These are phyloP conservation scores for Cryptococcus sp. DNA, from an alignment of 1,284 basidiomycete genomes.

Conservation along the genomic window DNA sequence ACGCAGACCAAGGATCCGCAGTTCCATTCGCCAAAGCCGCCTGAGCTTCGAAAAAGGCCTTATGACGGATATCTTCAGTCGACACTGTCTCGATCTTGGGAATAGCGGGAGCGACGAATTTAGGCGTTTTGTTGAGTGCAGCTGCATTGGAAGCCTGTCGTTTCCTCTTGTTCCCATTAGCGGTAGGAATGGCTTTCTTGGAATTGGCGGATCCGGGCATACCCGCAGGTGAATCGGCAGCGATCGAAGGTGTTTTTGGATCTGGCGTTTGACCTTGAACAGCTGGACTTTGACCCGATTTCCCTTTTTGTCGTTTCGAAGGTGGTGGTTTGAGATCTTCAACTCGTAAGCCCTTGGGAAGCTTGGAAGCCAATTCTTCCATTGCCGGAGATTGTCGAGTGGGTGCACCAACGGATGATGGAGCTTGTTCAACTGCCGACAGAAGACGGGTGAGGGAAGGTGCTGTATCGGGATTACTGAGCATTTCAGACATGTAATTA, in stretches of 20 bases:
- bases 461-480: not conserved
- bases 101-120: slow-evolving; percentile 4
- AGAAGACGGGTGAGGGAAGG: not conserved
- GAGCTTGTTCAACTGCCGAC: not conserved
- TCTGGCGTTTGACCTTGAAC: slow-evolving; percentile 16
- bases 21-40: slow-evolving; percentile 1
- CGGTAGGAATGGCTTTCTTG: slow-evolving; percentile 5
- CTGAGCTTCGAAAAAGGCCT: slow-evolving; percentile 21
- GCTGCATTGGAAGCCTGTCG: slow-evolving; percentile 13
- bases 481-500: not conserved
- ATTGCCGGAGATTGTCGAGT: not conserved
- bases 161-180: slow-evolving; percentile 10
- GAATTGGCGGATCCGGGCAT: slow-evolving; percentile 9
- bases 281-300: slow-evolving; percentile 14
- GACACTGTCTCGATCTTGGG: not conserved
- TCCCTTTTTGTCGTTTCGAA: slow-evolving; percentile 26
- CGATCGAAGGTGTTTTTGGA: slow-evolving; percentile 14
- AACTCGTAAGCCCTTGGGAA: slow-evolving; percentile 34
- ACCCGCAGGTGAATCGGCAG: slow-evolving; percentile 6
- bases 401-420: not conserved
- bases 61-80: slow-evolving; percentile 14
- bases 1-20: slow-evolving; percentile 5
- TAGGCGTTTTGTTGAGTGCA: slow-evolving; percentile 10
- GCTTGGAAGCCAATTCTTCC: slow-evolving; percentile 20
- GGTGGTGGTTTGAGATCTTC: slow-evolving; percentile 44